A percentile compares a stretch with the other conserved stretches of the same genome.
Conservation (phyloP, 257 asterid genomes). For the Nicotiana knightiana region DNA sequence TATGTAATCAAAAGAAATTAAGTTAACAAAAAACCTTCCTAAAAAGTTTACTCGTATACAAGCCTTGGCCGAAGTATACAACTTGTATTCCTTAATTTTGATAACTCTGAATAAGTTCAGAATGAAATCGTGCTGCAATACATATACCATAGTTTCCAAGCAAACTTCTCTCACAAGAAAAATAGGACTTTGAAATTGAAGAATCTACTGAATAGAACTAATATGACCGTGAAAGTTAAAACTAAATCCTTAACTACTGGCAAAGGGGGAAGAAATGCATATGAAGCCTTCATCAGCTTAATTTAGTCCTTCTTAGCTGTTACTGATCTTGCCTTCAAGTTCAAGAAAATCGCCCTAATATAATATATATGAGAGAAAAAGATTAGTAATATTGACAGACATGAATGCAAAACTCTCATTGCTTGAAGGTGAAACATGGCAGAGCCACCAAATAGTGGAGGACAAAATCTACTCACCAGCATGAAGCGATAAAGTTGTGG, state of each 20-base stretch:
- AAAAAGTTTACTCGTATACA: too few species aligned
- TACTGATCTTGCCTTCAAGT: conserved; percentile 31
- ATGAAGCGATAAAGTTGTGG: conserved; percentile 32
- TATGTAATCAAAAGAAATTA: background rate
- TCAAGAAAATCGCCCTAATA: conserved; percentile 30
- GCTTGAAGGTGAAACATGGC: background rate
- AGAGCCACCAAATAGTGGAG: background rate
- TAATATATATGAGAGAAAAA: background rate
- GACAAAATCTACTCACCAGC: conserved; percentile 18
- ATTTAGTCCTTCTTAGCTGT: conserved; percentile 17
- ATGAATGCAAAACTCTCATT: background rate
- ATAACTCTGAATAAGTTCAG: background rate
- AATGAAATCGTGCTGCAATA: background rate
- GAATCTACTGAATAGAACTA: background rate
- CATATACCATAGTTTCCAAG: background rate
- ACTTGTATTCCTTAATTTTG: background rate
- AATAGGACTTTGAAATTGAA: background rate
- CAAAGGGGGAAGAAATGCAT: background rate
- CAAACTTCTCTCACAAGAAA: background rate
- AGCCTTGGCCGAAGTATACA: background rate
- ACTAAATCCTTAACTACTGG: background rate
- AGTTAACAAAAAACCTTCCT: background rate
- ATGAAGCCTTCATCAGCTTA: background rate
- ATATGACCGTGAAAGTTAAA: background rate
- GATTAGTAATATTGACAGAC: background rate